These are phyloP conservation scores for Arachis stenosperma DNA, from an alignment of 306 rosid species.

Conservation along the genomic window DNA sequence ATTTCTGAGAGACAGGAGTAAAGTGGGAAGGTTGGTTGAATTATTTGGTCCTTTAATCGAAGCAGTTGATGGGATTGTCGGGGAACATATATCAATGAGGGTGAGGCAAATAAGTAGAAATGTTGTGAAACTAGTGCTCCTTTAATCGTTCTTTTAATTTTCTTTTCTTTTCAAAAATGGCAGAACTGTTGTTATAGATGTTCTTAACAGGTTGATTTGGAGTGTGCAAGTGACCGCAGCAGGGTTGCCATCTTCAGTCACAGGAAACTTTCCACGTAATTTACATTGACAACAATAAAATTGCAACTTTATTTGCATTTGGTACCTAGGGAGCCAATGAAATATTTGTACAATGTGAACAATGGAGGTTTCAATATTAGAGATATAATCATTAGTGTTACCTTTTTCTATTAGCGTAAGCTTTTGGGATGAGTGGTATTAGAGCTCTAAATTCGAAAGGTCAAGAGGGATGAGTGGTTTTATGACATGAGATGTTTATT, in stretches of 20 bases:
- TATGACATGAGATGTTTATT: too few relatives aligned
- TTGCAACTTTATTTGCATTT: too few relatives aligned
- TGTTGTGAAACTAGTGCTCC: background rate
- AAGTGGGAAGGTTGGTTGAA: conserved; percentile 72
- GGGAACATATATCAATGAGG: conserved; percentile 96
- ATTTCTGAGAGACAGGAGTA: conserved; percentile 73
- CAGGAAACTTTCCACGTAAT: conserved; percentile 71
- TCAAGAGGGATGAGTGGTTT: too few relatives aligned
- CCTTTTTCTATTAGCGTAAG: too few relatives aligned
- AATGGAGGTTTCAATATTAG: too few relatives aligned
- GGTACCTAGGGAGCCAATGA: too few relatives aligned
- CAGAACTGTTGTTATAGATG: conserved; percentile 12
- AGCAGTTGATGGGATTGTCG: conserved; percentile 70
- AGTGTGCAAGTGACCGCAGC: conserved; percentile 75
- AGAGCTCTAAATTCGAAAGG: too few relatives aligned
- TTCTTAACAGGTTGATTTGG: conserved; percentile 78
- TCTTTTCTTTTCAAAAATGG: background rate
- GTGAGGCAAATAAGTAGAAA: conserved; percentile 48
- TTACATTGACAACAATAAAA: background rate
- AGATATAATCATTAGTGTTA: too few relatives aligned
- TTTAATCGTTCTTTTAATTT: conserved; percentile 9
- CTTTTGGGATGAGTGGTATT: too few relatives aligned
- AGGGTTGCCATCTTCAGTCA: conserved; percentile 82
- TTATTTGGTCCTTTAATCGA: conserved; percentile 80
- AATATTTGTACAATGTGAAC: too few relatives aligned